Evolutionary conservation across 495 filamentous ascomycete genomes (phyloP), one percentile per base, ranked within the genome.

Genomic region (Podospora anserina): DNA sequence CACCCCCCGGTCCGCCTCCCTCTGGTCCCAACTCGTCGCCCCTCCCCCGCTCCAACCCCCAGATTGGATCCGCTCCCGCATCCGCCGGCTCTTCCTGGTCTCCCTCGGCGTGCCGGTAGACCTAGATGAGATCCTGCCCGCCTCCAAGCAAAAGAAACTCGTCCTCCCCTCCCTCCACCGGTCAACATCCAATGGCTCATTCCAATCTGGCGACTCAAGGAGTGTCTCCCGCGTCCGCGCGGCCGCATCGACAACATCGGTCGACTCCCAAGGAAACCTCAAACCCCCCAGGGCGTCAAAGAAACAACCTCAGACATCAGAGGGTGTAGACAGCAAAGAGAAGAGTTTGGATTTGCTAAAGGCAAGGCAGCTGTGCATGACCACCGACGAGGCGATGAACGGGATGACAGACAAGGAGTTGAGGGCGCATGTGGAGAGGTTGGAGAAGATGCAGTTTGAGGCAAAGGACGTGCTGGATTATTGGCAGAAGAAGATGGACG

Each of bases 121-220:
- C 72, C 85, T 99, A 2, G 95, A 99, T 78, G 95, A 98, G 81
- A 97, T 98, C 68, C 86, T 98, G 20, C 95, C 95, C 2, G 92
- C 94, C 2, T 94, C 92, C 49, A 97, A 97, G 79, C 96, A 98
- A 76, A 98, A 98, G 85, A 97, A 98, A 74, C 89, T 99, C 27
- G 85, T 99, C 20, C 86, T 99, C 3, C 96, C 95, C 6, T 95
- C 92, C 2, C 88, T 95, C 63, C 87, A 90, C 73, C 79, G 89
- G 61, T 82, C 79, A 70, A 82, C 77, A 28, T 88, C 81, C 23
- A 83, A 78, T 69, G 87, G 86, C 68, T 84, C 82, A 64, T 71
- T 82, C 61, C 78, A 81, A 13, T 28, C 54, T 32, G 73, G 72
- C 68, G 85, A 83, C 73, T 85, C 78, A 32, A 82, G 81, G 23